These are phyloP conservation scores for Pisolithus albus DNA, from an alignment of 768 basidiomycete species.

Conservation along the genomic window DNA sequence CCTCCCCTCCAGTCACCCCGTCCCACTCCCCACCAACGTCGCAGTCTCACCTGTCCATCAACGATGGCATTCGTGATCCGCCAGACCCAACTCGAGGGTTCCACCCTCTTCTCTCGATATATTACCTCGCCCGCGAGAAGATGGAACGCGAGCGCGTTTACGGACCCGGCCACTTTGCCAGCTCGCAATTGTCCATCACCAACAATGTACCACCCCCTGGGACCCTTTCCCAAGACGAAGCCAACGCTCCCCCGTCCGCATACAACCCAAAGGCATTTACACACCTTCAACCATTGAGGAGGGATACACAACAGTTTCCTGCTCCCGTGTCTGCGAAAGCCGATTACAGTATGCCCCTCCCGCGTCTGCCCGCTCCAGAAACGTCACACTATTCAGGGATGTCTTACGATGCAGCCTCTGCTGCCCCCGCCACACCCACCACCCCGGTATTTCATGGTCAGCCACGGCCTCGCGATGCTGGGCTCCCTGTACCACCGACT, in stretches of 20 bases:
- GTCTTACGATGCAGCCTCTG: constrained; percentile 60
- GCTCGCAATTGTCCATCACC: constrained; percentile 68
- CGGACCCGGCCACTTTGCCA: constrained; percentile 90
- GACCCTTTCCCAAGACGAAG: constrained; percentile 13
- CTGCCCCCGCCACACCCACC: constrained; percentile 47
- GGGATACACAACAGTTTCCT: constrained; percentile 20
- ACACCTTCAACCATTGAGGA: constrained; percentile 27
- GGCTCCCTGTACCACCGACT: constrained; percentile 35
- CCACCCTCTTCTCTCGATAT: constrained; percentile 93
- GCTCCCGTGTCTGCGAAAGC: constrained; percentile 37
- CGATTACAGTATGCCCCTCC: constrained; percentile 79
- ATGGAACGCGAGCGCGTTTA: constrained; percentile 91
- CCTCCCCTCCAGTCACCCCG: constrained; percentile 46
- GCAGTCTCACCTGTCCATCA: constrained; percentile 46
- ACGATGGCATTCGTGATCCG: constrained; percentile 43
- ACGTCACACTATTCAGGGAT: constrained; percentile 75
- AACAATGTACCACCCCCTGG: constrained; percentile 23
- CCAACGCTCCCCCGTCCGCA: constrained; percentile 7
- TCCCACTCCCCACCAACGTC: constrained; percentile 57
- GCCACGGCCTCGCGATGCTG: constrained; percentile 62
- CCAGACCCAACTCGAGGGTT: constrained; percentile 87
- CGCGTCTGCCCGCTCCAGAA: constrained; percentile 74
- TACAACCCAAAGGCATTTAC: constrained; percentile 25
- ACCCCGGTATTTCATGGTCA: constrained; percentile 50
- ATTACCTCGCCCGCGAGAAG: constrained; percentile 94